Conservation (phyloP, 106 monocot species). For the Dendrobium nobile region DNA sequence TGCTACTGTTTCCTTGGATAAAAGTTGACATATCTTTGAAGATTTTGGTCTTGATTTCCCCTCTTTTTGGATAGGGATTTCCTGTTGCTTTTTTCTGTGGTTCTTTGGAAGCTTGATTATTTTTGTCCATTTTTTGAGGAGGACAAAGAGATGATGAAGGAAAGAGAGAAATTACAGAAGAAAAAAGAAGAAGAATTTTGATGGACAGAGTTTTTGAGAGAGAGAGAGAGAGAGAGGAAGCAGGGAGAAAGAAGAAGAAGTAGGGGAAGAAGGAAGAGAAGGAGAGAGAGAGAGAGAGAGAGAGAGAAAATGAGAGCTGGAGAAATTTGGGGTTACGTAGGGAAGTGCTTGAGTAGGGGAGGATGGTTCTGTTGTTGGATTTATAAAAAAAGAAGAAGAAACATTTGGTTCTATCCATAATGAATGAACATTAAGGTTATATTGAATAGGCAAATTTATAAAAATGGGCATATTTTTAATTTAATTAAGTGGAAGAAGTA, state of each 20-base stretch:
- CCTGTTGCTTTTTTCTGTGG: background rate
- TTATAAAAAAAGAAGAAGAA: too few relatives aligned
- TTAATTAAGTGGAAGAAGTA: too few relatives aligned
- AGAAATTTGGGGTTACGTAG: background rate
- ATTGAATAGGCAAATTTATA: too few relatives aligned
- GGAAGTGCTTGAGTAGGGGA: background rate
- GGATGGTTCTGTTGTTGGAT: background rate
- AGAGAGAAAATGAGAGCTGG: background rate
- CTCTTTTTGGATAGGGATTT: background rate
- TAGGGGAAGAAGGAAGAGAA: too few relatives aligned
- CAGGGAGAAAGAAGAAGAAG: too few relatives aligned
- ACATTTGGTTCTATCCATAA: too few relatives aligned
- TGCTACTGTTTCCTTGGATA: background rate
- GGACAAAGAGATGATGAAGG: background rate
- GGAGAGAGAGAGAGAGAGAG: background rate
- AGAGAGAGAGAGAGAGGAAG: too few relatives aligned
- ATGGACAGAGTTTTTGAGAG: background rate
- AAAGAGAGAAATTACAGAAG: background rate
- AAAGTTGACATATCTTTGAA: background rate
- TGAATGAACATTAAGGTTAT: too few relatives aligned
- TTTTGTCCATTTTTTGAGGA: background rate
- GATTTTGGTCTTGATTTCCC: background rate
- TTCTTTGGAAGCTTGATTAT: background rate
- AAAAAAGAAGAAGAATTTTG: background rate
- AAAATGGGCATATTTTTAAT: too few relatives aligned